phyloP scores from a whole-genome alignment of 2,329 filamentous ascomycete species.

The Cercospora citrullina region DNA sequence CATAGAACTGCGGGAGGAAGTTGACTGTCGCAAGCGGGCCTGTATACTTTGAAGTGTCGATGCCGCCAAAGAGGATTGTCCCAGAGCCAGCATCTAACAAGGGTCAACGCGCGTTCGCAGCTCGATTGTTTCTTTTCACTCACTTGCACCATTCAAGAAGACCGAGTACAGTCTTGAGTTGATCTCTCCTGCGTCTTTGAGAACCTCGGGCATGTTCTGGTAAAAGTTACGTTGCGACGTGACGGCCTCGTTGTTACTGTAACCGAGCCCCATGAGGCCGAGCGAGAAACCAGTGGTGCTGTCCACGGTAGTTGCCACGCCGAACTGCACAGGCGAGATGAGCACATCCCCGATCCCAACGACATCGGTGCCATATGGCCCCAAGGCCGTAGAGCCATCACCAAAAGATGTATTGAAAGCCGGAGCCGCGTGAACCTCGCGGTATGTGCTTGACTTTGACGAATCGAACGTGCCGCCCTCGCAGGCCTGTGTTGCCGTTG shows the following conservation, averaged over 20 bases:
- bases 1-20: constrained; percentile 30
- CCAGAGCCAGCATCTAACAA: constrained; percentile 27
- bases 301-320: constrained; percentile 33
- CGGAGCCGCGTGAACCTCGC: constrained; percentile 25
- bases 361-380: constrained; percentile 34
- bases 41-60: constrained; percentile 37
- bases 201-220: constrained; percentile 37
- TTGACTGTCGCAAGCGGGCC: constrained; percentile 37
- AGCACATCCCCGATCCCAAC: constrained; percentile 35
- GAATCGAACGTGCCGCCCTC: constrained; percentile 36
- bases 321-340: constrained; percentile 36
- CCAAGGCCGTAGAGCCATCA: constrained; percentile 32
- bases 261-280: constrained; percentile 39
- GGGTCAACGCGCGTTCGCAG: not conserved
- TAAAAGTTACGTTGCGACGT: constrained; percentile 27
- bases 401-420: constrained; percentile 36
- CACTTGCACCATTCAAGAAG: constrained; percentile 35
- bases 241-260: constrained; percentile 34
- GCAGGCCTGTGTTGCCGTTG: constrained; percentile 26
- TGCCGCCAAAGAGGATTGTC: constrained; percentile 40
- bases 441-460: constrained; percentile 32
- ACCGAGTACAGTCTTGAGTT: constrained; percentile 37
- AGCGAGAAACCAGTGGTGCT: constrained; percentile 35
- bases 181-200: constrained; percentile 36
- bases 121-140: not conserved